A percentile compares a stretch with the other conserved stretches of the same genome.
These are phyloP conservation scores for Tolypocladium nubicola DNA, from an alignment of 2,329 filamentous ascomycete genomes.

Conservation along the genomic window DNA sequence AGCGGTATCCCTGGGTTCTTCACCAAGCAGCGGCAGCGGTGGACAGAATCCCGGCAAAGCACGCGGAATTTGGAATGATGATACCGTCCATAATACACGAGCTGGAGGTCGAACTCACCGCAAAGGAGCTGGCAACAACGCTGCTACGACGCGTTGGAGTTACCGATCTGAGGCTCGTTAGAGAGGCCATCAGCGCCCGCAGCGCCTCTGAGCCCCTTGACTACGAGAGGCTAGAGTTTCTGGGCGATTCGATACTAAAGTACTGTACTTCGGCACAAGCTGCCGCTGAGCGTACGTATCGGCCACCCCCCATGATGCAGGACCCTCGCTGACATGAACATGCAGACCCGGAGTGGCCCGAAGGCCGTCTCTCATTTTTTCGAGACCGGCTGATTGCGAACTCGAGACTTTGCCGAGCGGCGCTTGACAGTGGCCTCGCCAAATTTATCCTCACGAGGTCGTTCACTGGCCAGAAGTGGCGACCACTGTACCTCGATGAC, in stretches of 20 bases:
- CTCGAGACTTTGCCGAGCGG: constrained; percentile 54
- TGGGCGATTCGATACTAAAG: constrained; percentile 80
- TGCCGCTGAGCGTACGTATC: constrained; percentile 35
- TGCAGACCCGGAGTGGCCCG: constrained; percentile 57
- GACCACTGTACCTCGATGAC: constrained; percentile 45
- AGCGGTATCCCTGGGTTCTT: constrained; percentile 32
- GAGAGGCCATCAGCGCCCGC: constrained; percentile 61
- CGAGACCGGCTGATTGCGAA: constrained; percentile 70
- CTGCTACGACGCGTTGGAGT: constrained; percentile 35
- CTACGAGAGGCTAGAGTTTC: constrained; percentile 78
- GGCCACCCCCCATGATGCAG: background rate
- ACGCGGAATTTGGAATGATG: constrained; percentile 45
- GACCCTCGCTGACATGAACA: constrained; percentile 5
- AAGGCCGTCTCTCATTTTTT: constrained; percentile 59
- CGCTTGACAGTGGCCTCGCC: constrained; percentile 54
- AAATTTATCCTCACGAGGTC: constrained; percentile 57
- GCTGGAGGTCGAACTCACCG: constrained; percentile 55
- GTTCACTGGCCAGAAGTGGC: constrained; percentile 67
- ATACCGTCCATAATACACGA: constrained; percentile 64
- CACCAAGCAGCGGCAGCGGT: constrained; percentile 36
- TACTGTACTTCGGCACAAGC: constrained; percentile 58
- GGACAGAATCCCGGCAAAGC: constrained; percentile 33
- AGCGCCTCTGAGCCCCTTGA: constrained; percentile 49
- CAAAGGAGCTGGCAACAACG: constrained; percentile 39
- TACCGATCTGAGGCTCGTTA: constrained; percentile 41